A percentile compares a stretch with the other conserved stretches of the same genome.
phyloP scores from a whole-genome alignment of 176 grass and related monocot genomes.

The Aegilops umbellulata region DNA sequence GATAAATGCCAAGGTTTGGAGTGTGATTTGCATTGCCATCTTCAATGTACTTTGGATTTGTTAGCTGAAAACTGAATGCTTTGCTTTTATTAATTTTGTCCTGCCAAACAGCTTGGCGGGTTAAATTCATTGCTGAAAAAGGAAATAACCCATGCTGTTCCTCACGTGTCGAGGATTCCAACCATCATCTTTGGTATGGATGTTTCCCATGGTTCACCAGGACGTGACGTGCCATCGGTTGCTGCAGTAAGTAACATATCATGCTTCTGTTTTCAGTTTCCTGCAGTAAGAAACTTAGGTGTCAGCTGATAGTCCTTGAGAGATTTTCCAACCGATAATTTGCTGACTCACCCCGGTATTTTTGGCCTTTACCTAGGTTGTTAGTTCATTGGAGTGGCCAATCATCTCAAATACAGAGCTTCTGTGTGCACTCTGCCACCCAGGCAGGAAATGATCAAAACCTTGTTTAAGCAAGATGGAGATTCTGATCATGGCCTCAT shows the following conservation, averaged over 20 bases:
- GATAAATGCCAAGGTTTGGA: constrained; percentile 73
- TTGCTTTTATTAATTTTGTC: neutral
- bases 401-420: constrained; percentile 67
- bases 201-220: constrained; percentile 60
- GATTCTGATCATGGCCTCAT: constrained; percentile 36
- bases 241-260: constrained; percentile 36
- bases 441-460: constrained; percentile 47
- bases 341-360: neutral
- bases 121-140: constrained; percentile 47
- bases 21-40: neutral
- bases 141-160: constrained; percentile 37
- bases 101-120: constrained; percentile 45
- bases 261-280: neutral
- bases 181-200: constrained; percentile 83
- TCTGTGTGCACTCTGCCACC: constrained; percentile 51
- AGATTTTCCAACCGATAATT: neutral
- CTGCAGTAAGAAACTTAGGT: neutral
- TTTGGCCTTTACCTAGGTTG: constrained; percentile 47
- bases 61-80: neutral
- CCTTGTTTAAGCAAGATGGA: constrained; percentile 44
- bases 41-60: neutral
- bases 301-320: neutral
- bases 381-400: constrained; percentile 67
- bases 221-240: constrained; percentile 53
- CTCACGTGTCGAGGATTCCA: constrained; percentile 33